Conservation (phyloP, 2,329 filamentous ascomycete genomes). For the Penicillium sp. region DNA sequence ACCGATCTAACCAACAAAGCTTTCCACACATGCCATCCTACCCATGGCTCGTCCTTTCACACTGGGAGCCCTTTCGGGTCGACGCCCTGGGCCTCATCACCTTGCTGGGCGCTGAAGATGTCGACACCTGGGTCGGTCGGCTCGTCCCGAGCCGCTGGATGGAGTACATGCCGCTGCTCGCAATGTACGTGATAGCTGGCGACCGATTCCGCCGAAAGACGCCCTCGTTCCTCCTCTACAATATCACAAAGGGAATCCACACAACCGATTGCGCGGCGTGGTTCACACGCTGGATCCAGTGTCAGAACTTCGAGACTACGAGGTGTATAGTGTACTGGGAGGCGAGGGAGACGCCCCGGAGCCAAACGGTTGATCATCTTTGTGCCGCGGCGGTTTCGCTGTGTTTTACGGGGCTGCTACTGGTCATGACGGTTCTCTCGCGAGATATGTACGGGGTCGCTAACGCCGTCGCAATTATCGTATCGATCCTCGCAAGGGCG, state of each 20-base stretch:
- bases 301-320: neutral
- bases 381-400: neutral
- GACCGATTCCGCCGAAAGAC: neutral
- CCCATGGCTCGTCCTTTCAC: neutral
- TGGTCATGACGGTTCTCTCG: neutral
- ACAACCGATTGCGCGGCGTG: neutral
- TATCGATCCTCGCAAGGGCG: neutral
- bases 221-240: neutral
- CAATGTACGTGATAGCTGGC: neutral
- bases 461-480: neutral
- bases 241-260: neutral
- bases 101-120: neutral
- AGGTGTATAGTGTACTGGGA: constrained; percentile 3
- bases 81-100: constrained; percentile 1
- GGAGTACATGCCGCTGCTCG: constrained; percentile 2
- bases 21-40: neutral
- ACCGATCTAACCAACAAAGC: no score
- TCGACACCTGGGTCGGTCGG: neutral
- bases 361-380: neutral
- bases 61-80: neutral
- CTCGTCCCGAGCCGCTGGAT: constrained; percentile 1
- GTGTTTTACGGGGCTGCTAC: neutral
- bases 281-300: constrained; percentile 2
- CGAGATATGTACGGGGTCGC: neutral
- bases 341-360: neutral